Evolutionary conservation across 1,139 yeast species (phyloP).

Genomic region (Debaryomyces coudertii): DNA sequence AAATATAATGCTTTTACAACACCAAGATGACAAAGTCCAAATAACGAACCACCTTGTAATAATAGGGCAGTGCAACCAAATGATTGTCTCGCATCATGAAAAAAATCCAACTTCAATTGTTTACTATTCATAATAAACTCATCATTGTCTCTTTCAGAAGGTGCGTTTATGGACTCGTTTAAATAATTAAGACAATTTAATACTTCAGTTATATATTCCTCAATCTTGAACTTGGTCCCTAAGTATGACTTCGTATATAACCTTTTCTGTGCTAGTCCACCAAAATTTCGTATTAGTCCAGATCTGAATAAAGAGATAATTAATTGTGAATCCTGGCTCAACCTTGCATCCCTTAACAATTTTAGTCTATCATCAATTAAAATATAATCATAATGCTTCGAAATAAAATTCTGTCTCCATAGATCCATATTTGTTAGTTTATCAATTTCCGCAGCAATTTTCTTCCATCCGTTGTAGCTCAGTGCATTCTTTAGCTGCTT

Average conservation of each 20-base stretch:
- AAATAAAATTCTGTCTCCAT: constrained; percentile 86
- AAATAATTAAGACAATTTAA: constrained; percentile 65
- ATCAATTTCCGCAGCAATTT: constrained; percentile 62
- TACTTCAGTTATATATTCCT: constrained; percentile 81
- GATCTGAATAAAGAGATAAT: constrained; percentile 77
- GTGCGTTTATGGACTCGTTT: constrained; percentile 39
- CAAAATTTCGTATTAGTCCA: constrained; percentile 85
- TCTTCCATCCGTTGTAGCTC: constrained; percentile 64
- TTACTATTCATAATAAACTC: constrained; percentile 50
- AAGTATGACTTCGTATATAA: constrained; percentile 79
- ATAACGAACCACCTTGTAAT: constrained; percentile 90
- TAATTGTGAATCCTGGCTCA: constrained; percentile 55
- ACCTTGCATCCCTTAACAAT: constrained; percentile 63
- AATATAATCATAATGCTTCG: constrained; percentile 81
- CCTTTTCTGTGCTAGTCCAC: constrained; percentile 81
- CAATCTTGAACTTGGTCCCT: constrained; percentile 87
- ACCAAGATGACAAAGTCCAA: constrained; percentile 92
- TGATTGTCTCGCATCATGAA: constrained; percentile 87
- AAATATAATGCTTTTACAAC: constrained; percentile 80
- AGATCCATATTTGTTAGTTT: constrained; percentile 67
- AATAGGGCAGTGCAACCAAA: constrained; percentile 89
- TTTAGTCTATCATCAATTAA: constrained; percentile 76
- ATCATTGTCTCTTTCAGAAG: constrained; percentile 28
- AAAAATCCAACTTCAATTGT: constrained; percentile 76
- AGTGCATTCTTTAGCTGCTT: constrained; percentile 45